Percentiles rank a stretch among this genome's conserved stretches.
Conservation (phyloP, 2,329 filamentous ascomycete genomes). For the Trichoderma koningiopsis region DNA sequence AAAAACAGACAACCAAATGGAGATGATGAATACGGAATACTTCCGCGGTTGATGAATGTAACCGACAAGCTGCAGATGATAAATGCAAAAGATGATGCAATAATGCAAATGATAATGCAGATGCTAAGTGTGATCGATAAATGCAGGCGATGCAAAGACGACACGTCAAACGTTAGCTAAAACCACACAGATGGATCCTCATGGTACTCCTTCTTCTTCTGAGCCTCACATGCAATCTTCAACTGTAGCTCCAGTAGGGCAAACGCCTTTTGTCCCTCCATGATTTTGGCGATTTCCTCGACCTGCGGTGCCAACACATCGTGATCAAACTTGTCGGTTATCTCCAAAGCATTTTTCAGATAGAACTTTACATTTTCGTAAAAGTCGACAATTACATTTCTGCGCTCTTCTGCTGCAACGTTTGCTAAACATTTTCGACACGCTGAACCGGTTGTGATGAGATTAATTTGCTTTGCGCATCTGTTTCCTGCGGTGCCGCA, state of each 20-base stretch:
- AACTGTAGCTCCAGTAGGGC: slow-evolving; percentile 1
- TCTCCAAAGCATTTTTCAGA: not conserved
- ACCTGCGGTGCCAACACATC: not conserved
- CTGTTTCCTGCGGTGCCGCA: not conserved
- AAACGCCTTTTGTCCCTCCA: not conserved
- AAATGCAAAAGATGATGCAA: too few relatives aligned
- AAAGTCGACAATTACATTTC: not conserved
- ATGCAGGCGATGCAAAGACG: too few relatives aligned
- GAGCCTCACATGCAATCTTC: not conserved
- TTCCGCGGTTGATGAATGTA: too few relatives aligned
- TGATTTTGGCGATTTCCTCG: not conserved
- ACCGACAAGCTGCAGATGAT: too few relatives aligned
- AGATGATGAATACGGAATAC: too few relatives aligned
- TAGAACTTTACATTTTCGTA: not conserved
- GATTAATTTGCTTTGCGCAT: slow-evolving; percentile 10
- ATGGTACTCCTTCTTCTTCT: not conserved
- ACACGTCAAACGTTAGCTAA: not conserved
- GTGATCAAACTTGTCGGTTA: not conserved
- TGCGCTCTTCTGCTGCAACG: not conserved
- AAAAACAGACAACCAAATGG: too few relatives aligned
- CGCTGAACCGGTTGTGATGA: not conserved
- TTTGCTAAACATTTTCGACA: not conserved
- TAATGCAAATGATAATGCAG: too few relatives aligned
- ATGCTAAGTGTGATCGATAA: too few relatives aligned
- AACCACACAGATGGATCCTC: not conserved